Evolutionary conservation across 2,329 filamentous ascomycete genomes (phyloP), one percentile per base, ranked within the genome.

Genomic region (Beauveria scarabaeidicola): DNA sequence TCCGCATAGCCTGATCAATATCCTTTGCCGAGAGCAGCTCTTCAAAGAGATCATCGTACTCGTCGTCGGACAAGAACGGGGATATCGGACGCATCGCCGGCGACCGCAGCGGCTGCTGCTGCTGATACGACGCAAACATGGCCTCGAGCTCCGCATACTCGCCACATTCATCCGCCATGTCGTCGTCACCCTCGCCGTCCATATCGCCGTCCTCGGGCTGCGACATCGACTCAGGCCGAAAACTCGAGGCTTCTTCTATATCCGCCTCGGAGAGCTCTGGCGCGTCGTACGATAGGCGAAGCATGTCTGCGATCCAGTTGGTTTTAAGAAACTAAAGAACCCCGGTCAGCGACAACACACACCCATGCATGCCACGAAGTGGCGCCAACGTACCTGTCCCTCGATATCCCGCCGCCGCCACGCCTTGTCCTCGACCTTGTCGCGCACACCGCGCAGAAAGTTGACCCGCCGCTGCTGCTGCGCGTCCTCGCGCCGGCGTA

Each of bases 391-490:
- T 66, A 75, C 74, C 64, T 76, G 72, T 65, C 86, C 83, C 65
- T 88, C 85, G 3, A 85, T 83, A 27, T 85, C 84, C 64, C 85
- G 75, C 55, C 79, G 75, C 65, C 81, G 77, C 79, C 84, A 87
- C 23, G 75, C 74, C 66, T 75, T 80, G 29, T 88, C 82, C 46
- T 87, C 83, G 3, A 78, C 75, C 44, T 81, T 79, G 66, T 84
- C 80, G 61, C 83, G 77, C 19, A 88, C 84, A 55, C 80, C 88
- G 68, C 85, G 83, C 61, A 93, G 74, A 66, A 93, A 93, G 59
- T 88, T 75, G 36, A 82, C 81, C 51, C 89, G 77, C 60, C 89
- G 76, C 58, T 81, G 77, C 68, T 90, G 85, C 59, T 85, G 82
- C 0, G 78, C 77, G 19, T 82, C 83, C 68, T 91, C 82, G 54